Evolutionary conservation across 2,329 filamentous ascomycete species (phyloP).

Genomic region (Apiospora arundinis): DNA sequence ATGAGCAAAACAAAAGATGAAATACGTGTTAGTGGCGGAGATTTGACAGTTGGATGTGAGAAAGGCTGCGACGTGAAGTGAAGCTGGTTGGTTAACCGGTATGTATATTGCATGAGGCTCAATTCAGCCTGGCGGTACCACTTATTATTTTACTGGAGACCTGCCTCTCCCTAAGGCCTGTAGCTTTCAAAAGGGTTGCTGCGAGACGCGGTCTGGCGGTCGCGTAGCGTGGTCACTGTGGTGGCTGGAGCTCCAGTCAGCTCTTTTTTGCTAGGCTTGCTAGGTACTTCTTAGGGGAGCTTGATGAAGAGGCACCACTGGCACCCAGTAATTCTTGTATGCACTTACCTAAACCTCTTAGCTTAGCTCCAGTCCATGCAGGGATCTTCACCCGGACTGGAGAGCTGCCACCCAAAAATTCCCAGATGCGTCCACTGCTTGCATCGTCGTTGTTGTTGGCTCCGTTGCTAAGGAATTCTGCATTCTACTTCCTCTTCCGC

Average conservation of each 20-base stretch:
- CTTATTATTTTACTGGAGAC: conserved; percentile 3
- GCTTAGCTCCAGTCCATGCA: neutral
- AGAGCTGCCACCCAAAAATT: conserved; percentile 21
- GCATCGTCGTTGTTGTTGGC: conserved; percentile 18
- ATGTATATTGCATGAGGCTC: conserved; percentile 8
- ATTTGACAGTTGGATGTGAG: neutral
- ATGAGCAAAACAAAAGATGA: neutral
- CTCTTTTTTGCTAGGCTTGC: too few relatives aligned
- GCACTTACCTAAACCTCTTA: neutral
- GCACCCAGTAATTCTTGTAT: neutral
- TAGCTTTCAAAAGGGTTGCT: neutral
- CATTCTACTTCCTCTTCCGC: neutral
- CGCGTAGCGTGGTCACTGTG: neutral
- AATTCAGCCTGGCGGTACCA: conserved; percentile 3
- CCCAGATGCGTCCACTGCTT: conserved; percentile 19
- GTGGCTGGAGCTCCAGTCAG: neutral
- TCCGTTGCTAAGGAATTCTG: neutral
- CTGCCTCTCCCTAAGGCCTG: neutral
- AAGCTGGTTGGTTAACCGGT: conserved; percentile 1
- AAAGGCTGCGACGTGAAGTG: neutral
- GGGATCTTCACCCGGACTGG: conserved; percentile 3
- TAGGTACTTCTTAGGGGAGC: too few relatives aligned
- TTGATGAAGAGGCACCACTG: neutral
- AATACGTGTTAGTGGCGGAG: neutral
- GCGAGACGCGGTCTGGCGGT: conserved; percentile 2